Conservation (phyloP, 1,284 basidiomycete species). For the Naganishia albida region DNA sequence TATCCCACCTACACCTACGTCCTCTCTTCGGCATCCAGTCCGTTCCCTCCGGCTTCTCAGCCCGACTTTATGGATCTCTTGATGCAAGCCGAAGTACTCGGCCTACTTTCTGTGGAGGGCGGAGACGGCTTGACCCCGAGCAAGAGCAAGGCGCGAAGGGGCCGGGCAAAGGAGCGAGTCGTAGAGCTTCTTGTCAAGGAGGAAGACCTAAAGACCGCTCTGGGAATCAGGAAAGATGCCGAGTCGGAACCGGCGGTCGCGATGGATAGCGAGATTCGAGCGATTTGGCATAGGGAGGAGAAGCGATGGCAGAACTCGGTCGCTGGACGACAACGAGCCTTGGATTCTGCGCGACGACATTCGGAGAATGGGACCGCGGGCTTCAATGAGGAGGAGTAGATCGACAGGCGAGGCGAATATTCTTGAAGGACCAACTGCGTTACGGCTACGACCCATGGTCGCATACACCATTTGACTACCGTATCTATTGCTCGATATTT, state of each 20-base stretch:
- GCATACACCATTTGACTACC: too few species aligned
- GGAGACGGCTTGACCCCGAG: conserved; percentile 26
- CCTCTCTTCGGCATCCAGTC: conserved; percentile 42
- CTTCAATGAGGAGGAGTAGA: conserved; percentile 18
- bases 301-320: conserved; percentile 23
- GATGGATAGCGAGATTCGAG: conserved; percentile 32
- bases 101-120: conserved; percentile 42
- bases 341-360: conserved; percentile 6
- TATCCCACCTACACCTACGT: conserved; percentile 51
- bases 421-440: too few species aligned
- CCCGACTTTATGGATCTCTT: conserved; percentile 53
- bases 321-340: conserved; percentile 17
- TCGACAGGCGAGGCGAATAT: neutral
- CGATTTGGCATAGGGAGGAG: conserved; percentile 33
- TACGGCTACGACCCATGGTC: too few species aligned
- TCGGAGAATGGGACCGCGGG: conserved; percentile 8
- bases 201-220: conserved; percentile 26
- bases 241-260: conserved; percentile 19
- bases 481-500: too few species aligned
- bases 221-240: conserved; percentile 24
- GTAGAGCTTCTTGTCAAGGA: conserved; percentile 33
- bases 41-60: conserved; percentile 51
- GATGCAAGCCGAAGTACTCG: conserved; percentile 51
- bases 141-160: conserved; percentile 26
- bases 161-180: conserved; percentile 20